Conservation (phyloP, 768 basidiomycete genomes). For the Heimioporus sp. region DNA sequence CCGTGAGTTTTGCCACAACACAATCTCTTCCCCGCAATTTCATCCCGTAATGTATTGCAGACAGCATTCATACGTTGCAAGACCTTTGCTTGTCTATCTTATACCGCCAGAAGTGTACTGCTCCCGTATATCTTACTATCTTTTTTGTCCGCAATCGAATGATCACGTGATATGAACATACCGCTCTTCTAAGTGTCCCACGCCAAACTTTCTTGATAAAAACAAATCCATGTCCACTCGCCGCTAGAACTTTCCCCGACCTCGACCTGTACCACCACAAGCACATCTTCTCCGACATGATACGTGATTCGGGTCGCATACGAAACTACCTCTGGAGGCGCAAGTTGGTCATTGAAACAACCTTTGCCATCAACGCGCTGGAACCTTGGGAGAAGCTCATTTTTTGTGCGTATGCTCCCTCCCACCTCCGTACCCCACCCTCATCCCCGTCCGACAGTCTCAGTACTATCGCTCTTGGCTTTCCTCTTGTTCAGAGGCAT, state of each 20-base stretch:
- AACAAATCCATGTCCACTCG: background rate
- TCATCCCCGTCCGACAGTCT: slow-evolving; percentile 30
- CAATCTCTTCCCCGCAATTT: background rate
- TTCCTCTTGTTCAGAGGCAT: slow-evolving; percentile 50
- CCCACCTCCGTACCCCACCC: background rate
- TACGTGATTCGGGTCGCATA: slow-evolving; percentile 19
- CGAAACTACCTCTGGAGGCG: slow-evolving; percentile 47
- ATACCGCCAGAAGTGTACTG: slow-evolving; percentile 15
- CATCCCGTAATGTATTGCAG: slow-evolving; percentile 5
- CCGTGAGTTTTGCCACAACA: slow-evolving; percentile 12
- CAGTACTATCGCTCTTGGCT: slow-evolving; percentile 37
- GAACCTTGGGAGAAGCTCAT: slow-evolving; percentile 71
- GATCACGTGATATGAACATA: slow-evolving; percentile 4
- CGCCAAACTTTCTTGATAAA: slow-evolving; percentile 1
- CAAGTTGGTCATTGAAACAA: slow-evolving; percentile 56
- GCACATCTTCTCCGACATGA: background rate
- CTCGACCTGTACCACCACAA: background rate
- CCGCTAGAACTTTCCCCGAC: background rate
- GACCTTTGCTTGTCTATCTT: slow-evolving; percentile 9
- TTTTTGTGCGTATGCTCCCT: slow-evolving; percentile 42
- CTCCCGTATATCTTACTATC: slow-evolving; percentile 6
- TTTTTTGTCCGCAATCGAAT: background rate
- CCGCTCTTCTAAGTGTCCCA: background rate
- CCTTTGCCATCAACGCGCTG: slow-evolving; percentile 56
- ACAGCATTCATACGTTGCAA: slow-evolving; percentile 3